phyloP scores from a whole-genome alignment of 2,329 filamentous ascomycete genomes.

The Chaetomium strumarium region DNA sequence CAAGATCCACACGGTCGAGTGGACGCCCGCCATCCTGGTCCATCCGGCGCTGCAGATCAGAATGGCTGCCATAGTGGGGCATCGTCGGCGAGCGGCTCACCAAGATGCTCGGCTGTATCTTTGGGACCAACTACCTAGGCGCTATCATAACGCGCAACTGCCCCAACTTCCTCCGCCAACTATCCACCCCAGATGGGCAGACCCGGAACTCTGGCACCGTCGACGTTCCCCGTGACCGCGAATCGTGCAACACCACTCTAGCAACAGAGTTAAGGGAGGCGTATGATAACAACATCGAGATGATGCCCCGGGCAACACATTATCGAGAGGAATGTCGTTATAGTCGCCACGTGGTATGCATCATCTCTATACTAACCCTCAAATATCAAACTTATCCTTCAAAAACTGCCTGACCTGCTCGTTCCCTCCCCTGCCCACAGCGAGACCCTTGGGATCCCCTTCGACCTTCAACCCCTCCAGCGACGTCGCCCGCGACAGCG shows the following conservation, averaged over 20 bases:
- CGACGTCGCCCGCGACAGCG: constrained; percentile 50
- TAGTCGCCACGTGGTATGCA: no score
- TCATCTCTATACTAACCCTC: not conserved
- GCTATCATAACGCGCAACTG: constrained; percentile 37
- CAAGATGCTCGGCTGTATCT: constrained; percentile 38
- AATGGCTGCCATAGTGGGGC: constrained; percentile 43
- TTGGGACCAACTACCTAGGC: constrained; percentile 43
- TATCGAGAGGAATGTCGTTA: no score
- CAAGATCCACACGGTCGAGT: constrained; percentile 45
- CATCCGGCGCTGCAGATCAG: constrained; percentile 38
- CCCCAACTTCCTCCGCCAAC: constrained; percentile 36
- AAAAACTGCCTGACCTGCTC: constrained; percentile 32
- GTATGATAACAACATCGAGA: constrained; percentile 37
- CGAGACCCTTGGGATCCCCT: constrained; percentile 27
- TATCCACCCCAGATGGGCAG: constrained; percentile 36
- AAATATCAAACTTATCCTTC: constrained; percentile 29
- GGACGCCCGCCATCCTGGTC: constrained; percentile 42
- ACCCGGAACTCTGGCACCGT: constrained; percentile 40
- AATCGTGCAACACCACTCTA: constrained; percentile 34
- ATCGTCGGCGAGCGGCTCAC: constrained; percentile 36
- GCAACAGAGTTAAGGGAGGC: constrained; percentile 33
- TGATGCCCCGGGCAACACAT: constrained; percentile 37
- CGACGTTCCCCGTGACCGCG: constrained; percentile 42
- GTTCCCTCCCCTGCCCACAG: constrained; percentile 30
- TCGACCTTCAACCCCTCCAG: constrained; percentile 43